Base-by-base conservation (phyloP, 306 rosid species). In the Casuarina glauca region DNA sequence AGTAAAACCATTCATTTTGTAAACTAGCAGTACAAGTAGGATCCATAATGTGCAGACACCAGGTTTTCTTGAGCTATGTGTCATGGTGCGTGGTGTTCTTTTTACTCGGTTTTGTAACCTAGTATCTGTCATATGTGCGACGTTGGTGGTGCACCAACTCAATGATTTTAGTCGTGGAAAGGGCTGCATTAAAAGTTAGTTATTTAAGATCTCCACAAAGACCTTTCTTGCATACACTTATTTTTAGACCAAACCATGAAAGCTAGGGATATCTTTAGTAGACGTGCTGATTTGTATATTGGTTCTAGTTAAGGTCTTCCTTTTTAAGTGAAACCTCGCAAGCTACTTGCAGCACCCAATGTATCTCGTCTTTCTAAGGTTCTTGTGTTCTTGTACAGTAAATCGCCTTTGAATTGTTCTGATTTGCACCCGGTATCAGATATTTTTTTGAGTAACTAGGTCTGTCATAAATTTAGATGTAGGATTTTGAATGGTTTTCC, bases 1-100 rank as follows among this genome's bases (percentile, higher is more conserved):
- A 26, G 32, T 26, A 26, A 26, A 26, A 26, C 32, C 32, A 26
- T 26, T 26, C 32, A 26, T 26, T 26, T 26, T 26, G 32, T 26
- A 26, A 26, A 26, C 32, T 26, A 26, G 8, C 66, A 72, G 71
- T 42, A 9, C 71, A 39, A 20, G 35, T 4, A 38, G 36, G 7
- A 12, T 35, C 13, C 44, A 48, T 76, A 54, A 41, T 45, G 9
- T 67, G 50, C 50, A 45, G 49, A 19, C 48, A 58, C 20, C 44
- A 41, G 41, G 76, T 35, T 60, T 78, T 77, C 79, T 85, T 73
- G 87, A 81, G 86, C 81, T 53, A 20, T 67, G 82, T 54, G 78
- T 69, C 66, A 16, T 39, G 38, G 76, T 75, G 75, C 42, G 50
- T 43, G 45, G 32, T 16, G 54, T 67, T 70, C 62, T 51, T 26